These are phyloP conservation scores for Zhuliangozyma parablackwelliae DNA, from an alignment of 1,139 yeast species.

Conservation along the genomic window DNA sequence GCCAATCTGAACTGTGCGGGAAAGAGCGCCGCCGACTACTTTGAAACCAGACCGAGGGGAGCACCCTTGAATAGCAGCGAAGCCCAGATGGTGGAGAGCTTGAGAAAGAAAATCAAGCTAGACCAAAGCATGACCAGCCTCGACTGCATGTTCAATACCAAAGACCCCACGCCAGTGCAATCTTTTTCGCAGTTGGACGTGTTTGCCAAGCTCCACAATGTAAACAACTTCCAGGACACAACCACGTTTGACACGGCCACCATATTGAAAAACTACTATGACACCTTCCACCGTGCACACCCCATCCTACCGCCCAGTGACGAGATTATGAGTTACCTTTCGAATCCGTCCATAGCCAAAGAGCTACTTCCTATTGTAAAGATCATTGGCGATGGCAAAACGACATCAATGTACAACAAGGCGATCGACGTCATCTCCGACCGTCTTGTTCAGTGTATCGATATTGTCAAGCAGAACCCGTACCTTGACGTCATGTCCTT, in stretches of 20 bases:
- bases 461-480: constrained; percentile 20
- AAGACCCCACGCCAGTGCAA: constrained; percentile 6
- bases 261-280: constrained; percentile 34
- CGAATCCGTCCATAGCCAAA: constrained; percentile 23
- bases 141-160: constrained; percentile 12
- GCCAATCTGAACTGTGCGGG: constrained; percentile 11
- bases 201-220: constrained; percentile 5
- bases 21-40: constrained; percentile 9
- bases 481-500: constrained; percentile 34
- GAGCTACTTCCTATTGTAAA: constrained; percentile 44
- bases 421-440: constrained; percentile 26
- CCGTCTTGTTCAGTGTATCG: constrained; percentile 29
- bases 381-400: constrained; percentile 43
- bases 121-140: constrained; percentile 11
- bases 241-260: constrained; percentile 9
- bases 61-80: constrained; percentile 6
- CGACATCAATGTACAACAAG: constrained; percentile 27
- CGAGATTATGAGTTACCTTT: constrained; percentile 27
- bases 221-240: constrained; percentile 8
- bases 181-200: constrained; percentile 9
- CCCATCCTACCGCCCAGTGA: constrained; percentile 40
- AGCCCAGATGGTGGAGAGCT: constrained; percentile 7
- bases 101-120: constrained; percentile 10
- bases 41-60: constrained; percentile 3
- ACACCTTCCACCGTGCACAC: constrained; percentile 35